Conservation (phyloP, 495 filamentous ascomycete genomes). For the Daldinia vernicosa region DNA sequence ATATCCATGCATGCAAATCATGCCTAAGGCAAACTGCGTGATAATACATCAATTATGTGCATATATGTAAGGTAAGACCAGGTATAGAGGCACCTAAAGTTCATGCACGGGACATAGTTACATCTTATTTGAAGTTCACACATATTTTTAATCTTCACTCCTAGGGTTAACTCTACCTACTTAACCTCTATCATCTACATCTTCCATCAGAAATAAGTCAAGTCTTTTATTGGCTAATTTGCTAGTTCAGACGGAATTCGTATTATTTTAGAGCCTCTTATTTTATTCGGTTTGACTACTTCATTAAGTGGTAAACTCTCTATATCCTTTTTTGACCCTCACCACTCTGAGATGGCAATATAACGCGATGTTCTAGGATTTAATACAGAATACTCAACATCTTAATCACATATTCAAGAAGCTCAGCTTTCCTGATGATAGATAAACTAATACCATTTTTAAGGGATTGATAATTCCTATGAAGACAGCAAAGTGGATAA, state of each 20-base stretch:
- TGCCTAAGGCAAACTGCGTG: not conserved
- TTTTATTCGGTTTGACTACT: not conserved
- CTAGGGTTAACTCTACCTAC: too few species aligned
- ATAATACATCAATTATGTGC: not conserved
- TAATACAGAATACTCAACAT: not conserved
- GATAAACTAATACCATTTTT: not conserved
- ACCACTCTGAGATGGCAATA: not conserved
- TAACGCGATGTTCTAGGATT: not conserved
- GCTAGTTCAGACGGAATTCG: not conserved
- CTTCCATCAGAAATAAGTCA: too few species aligned
- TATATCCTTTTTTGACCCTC: not conserved
- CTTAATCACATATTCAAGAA: not conserved
- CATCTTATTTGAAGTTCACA: not conserved
- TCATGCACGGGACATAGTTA: not conserved
- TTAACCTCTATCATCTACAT: too few species aligned
- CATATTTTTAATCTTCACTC: not conserved
- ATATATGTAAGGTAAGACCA: not conserved
- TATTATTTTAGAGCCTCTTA: not conserved
- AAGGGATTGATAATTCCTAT: not conserved
- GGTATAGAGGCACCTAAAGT: not conserved
- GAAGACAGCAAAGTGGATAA: not conserved
- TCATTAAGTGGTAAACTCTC: not conserved
- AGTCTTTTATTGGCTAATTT: not conserved
- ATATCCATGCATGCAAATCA: constrained; percentile 12
- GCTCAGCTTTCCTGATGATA: not conserved